Evolutionary conservation across 2,329 filamentous ascomycete genomes (phyloP).

Genomic region (Pestalotiopsis sp.): DNA sequence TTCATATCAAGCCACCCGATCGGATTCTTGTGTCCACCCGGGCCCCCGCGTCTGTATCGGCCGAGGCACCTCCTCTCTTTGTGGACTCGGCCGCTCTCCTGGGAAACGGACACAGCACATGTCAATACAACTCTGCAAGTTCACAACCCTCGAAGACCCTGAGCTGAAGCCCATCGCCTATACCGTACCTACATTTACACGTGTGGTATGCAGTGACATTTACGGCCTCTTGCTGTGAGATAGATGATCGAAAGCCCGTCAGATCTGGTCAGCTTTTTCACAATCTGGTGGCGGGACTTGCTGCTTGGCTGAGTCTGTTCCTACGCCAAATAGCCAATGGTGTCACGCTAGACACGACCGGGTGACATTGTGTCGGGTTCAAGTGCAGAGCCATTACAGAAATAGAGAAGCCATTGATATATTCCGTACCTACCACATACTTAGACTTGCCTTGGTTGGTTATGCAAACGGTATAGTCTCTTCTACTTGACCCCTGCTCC

Average conservation of each 20-base stretch:
- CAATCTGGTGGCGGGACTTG: neutral
- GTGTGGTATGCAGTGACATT: neutral
- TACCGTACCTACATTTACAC: too few species aligned
- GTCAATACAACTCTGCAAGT: neutral
- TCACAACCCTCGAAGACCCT: neutral
- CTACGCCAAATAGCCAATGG: neutral
- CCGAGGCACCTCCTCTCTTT: neutral
- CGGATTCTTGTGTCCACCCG: neutral
- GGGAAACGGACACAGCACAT: neutral
- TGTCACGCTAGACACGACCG: neutral
- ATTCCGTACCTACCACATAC: neutral
- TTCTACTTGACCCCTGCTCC: neutral
- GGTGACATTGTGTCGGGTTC: neutral
- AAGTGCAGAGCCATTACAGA: neutral
- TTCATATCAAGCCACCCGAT: neutral
- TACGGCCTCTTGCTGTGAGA: neutral
- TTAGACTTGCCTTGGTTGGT: neutral
- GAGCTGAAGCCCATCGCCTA: too few species aligned
- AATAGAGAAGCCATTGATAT: neutral
- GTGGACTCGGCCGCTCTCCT: neutral
- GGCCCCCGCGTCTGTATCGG: neutral
- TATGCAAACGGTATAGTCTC: neutral
- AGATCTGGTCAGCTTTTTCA: neutral
- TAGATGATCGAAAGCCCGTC: neutral
- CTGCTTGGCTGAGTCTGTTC: neutral